Evolutionary conservation across 768 basidiomycete species (phyloP).

Genomic region (Mycena galericulata): DNA sequence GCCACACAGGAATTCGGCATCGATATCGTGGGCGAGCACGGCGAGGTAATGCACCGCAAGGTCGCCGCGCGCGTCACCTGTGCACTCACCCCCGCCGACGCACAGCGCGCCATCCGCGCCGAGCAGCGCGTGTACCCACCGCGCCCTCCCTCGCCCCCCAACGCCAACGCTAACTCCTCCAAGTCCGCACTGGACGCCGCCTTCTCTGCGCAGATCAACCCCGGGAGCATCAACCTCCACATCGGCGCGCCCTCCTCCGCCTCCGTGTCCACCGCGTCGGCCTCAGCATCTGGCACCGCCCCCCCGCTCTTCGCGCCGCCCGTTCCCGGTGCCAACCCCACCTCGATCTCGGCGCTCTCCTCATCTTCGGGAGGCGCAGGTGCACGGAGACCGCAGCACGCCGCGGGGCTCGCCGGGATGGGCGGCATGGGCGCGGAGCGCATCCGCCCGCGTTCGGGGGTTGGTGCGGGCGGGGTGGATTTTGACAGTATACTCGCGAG

Average conservation of each 20-base stretch:
- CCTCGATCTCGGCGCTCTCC: neutral
- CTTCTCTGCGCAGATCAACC: too few relatives aligned
- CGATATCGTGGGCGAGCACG: constrained; percentile 78
- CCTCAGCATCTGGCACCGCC: too few relatives aligned
- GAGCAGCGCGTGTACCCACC: constrained; percentile 45
- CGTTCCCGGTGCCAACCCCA: too few relatives aligned
- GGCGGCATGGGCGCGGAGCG: constrained; percentile 35
- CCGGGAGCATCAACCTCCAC: too few relatives aligned
- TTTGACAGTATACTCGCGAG: constrained; percentile 26
- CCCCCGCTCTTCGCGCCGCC: too few relatives aligned
- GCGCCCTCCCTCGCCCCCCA: neutral
- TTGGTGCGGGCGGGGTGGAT: constrained; percentile 11
- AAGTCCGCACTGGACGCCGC: too few relatives aligned
- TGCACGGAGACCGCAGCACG: constrained; percentile 11
- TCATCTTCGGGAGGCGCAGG: too few relatives aligned
- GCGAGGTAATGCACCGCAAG: constrained; percentile 77
- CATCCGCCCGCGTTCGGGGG: constrained; percentile 27
- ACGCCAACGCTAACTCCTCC: neutral
- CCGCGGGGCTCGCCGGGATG: constrained; percentile 29
- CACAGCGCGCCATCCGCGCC: constrained; percentile 51
- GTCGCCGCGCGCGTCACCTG: constrained; percentile 74
- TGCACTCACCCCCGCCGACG: constrained; percentile 67
- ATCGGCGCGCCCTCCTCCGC: too few relatives aligned
- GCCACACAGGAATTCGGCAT: constrained; percentile 72
- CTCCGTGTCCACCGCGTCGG: too few relatives aligned